Conservation (phyloP, 306 rosid genomes). For the Senna siamea region DNA sequence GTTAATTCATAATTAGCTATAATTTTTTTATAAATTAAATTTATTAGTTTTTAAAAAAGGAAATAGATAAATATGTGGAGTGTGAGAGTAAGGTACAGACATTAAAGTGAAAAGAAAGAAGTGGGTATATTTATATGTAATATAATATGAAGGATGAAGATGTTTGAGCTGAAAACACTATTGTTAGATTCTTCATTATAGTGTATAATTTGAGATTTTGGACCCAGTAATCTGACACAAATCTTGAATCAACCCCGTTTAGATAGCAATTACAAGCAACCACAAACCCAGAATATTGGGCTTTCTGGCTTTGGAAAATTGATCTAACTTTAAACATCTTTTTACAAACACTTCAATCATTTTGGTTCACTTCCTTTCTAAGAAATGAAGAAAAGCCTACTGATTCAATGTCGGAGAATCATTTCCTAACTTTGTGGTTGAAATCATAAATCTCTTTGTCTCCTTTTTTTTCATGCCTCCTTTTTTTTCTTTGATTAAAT, state of each 20-base stretch:
- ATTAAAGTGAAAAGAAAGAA: conserved; percentile 21
- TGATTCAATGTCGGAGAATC: conserved; percentile 50
- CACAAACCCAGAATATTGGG: conserved; percentile 66
- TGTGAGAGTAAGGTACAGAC: conserved; percentile 35
- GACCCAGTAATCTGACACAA: conserved; percentile 52
- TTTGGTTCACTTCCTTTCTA: conserved; percentile 56
- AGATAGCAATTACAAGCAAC: conserved; percentile 44
- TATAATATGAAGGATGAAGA: conserved; percentile 20
- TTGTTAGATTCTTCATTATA: conserved; percentile 44
- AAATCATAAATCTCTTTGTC: conserved; percentile 38
- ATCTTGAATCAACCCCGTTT: conserved; percentile 46
- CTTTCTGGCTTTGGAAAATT: conserved; percentile 50
- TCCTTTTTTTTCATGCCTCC: not conserved
- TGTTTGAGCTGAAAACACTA: conserved; percentile 38
- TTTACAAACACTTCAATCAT: conserved; percentile 43
- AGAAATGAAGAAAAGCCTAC: conserved; percentile 41
- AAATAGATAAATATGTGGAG: not conserved
- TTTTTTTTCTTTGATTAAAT: not conserved
- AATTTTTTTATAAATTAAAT: no score
- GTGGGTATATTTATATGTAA: not conserved
- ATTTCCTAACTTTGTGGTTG: conserved; percentile 47
- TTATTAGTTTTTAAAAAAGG: no score
- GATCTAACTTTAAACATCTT: conserved; percentile 36
- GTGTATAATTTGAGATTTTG: conserved; percentile 31
- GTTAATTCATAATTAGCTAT: no score